phyloP scores from a whole-genome alignment of 306 rosid species.

The Canavalia gladiata region DNA sequence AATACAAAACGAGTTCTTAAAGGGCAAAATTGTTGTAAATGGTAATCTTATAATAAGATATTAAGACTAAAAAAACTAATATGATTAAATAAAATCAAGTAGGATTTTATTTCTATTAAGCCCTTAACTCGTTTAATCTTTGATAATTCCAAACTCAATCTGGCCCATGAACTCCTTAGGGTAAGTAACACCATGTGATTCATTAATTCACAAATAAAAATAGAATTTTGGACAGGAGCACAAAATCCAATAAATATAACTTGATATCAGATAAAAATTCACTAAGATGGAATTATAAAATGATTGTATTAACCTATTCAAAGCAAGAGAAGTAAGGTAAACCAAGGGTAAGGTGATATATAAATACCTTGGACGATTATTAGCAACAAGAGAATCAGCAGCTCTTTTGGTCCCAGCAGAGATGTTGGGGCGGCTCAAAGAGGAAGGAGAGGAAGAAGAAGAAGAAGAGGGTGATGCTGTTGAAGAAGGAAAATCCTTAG shows the following conservation, averaged over 20 bases:
- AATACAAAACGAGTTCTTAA: background rate
- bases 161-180: background rate
- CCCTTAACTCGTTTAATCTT: constrained; percentile 10
- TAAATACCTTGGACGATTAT: constrained; percentile 67
- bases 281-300: constrained; percentile 14
- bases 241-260: constrained; percentile 2
- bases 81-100: constrained; percentile 10
- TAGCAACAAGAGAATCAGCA: constrained; percentile 75
- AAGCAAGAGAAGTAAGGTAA: constrained; percentile 4
- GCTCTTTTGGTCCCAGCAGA: constrained; percentile 74
- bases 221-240: constrained; percentile 4
- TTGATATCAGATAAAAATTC: background rate
- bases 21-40: constrained; percentile 6
- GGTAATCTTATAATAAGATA: constrained; percentile 4
- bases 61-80: background rate
- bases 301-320: background rate
- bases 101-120: constrained; percentile 23
- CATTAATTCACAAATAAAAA: background rate
- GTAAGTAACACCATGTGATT: constrained; percentile 19
- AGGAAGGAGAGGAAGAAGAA: constrained; percentile 57
- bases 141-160: constrained; percentile 1
- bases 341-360: background rate
- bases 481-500: constrained; percentile 71
- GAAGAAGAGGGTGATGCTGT: constrained; percentile 53
- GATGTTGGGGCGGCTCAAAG: constrained; percentile 58